Base-by-base conservation (phyloP, 768 basidiomycete genomes). In the Russula sp. region DNA sequence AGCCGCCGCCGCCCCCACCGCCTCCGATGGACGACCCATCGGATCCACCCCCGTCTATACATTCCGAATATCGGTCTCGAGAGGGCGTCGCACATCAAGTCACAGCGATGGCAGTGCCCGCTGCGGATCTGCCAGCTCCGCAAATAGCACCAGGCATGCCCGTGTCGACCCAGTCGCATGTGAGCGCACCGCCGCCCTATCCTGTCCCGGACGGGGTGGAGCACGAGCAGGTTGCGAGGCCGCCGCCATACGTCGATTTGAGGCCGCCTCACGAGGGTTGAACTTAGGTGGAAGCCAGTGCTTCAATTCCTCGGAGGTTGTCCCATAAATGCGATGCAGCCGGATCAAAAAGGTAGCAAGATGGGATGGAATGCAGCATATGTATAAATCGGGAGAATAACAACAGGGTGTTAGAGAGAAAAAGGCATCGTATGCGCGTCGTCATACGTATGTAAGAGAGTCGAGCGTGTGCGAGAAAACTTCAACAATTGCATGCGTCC, bases 31-130 rank as follows among this genome's bases (percentile, higher is more conserved):
- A 94, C 69, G 91, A 94, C 73, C 91, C 91, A 22, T 86, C 85
- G 2, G 91, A 94, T 71, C 91, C 91, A 22, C 91, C 91, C 5
- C 91, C 91, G 13, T 89, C 88, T 6, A 94, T 94, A 68, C 89
- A 94, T 73, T 91, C 88, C 9, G 87, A 85, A 54, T 91, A 87
- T 69, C 79, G 79, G 68, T 75, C 76, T 7, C 68, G 70, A 4
- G 70, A 71, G 22, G 71, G 75, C 62, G 63, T 66, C 56, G 13
- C 73, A 57, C 54, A 67, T 65, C 63, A 70, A 57, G 32, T 20
- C 63, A 42, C 65, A 62, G 34, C 69, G 9, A 68, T 54, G 31
- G 60, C 22, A 67, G 64, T 53, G 6, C 50, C 71, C 14, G 51
- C 73, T 13, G 31, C 44, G 4, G 53, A 61, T 1, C 40, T 61